Conservation (phyloP, 2,329 filamentous ascomycete species). For the Alternaria longipes region DNA sequence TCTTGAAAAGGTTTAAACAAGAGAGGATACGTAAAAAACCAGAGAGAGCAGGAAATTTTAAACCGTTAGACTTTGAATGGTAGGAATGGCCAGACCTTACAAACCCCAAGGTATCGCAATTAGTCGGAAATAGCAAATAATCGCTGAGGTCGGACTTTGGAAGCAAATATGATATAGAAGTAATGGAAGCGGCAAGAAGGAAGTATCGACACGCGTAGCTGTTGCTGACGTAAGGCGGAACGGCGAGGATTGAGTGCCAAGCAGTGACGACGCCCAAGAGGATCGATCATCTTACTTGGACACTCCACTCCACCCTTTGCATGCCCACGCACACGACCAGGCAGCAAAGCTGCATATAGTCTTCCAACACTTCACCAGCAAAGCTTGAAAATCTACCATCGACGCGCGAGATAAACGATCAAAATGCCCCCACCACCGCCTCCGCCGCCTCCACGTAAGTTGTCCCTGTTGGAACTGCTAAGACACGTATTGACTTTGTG, state of each 20-base stretch:
- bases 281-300: conserved; percentile 11
- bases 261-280: conserved; percentile 13
- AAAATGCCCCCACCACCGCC: conserved; percentile 43
- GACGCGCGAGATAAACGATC: conserved; percentile 5
- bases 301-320: conserved; percentile 29
- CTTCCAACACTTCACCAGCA: background rate
- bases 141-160: background rate
- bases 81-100: background rate
- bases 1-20: background rate
- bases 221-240: background rate
- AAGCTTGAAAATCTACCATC: background rate
- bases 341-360: conserved; percentile 24
- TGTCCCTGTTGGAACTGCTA: background rate
- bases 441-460: conserved; percentile 40
- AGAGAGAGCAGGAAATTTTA: background rate
- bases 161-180: background rate
- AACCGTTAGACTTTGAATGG: background rate
- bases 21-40: background rate
- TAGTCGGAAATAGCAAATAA: background rate
- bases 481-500: conserved; percentile 24
- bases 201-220: background rate
- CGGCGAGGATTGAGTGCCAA: conserved; percentile 1
- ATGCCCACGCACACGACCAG: conserved; percentile 26
- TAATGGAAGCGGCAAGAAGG: background rate
- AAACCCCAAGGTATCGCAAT: background rate